Conservation (phyloP, 164 flowering plant species). For the grape (Vitis vinifera) region DNA sequence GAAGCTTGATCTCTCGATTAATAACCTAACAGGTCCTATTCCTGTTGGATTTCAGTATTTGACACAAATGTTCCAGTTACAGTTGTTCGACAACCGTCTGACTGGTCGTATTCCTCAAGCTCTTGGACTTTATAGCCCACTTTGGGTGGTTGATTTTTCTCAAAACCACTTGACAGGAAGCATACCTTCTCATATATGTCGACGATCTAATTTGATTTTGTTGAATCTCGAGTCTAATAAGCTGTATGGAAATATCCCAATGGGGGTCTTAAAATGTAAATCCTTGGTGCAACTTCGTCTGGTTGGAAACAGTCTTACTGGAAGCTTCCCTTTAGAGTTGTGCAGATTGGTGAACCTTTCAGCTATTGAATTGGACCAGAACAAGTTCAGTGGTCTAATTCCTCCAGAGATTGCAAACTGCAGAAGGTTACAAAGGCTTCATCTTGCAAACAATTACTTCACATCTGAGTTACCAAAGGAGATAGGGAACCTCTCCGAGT, state of each 20-base stretch:
- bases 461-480: slow-evolving; percentile 68
- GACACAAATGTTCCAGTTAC: slow-evolving; percentile 54
- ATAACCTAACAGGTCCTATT: slow-evolving; percentile 72
- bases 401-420: slow-evolving; percentile 72
- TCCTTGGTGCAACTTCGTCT: slow-evolving; percentile 74
- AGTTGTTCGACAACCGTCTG: slow-evolving; percentile 73
- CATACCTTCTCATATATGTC: slow-evolving; percentile 77
- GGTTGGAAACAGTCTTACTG: slow-evolving; percentile 62
- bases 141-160: slow-evolving; percentile 90
- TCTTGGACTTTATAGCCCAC: slow-evolving; percentile 69
- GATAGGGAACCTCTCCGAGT: slow-evolving; percentile 61
- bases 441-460: slow-evolving; percentile 68
- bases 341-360: slow-evolving; percentile 75
- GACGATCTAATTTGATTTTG: slow-evolving; percentile 56
- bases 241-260: slow-evolving; percentile 75
- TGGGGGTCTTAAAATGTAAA: slow-evolving; percentile 56
- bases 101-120: slow-evolving; percentile 75
- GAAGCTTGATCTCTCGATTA: slow-evolving; percentile 84
- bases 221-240: slow-evolving; percentile 72
- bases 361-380: slow-evolving; percentile 70
- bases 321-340: slow-evolving; percentile 71
- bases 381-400: slow-evolving; percentile 75
- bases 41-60: slow-evolving; percentile 74
- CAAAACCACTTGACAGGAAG: slow-evolving; percentile 64
- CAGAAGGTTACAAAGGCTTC: slow-evolving; percentile 70